Conservation (phyloP, 345 rosid species). For the Leavenworthia alabamica region DNA sequence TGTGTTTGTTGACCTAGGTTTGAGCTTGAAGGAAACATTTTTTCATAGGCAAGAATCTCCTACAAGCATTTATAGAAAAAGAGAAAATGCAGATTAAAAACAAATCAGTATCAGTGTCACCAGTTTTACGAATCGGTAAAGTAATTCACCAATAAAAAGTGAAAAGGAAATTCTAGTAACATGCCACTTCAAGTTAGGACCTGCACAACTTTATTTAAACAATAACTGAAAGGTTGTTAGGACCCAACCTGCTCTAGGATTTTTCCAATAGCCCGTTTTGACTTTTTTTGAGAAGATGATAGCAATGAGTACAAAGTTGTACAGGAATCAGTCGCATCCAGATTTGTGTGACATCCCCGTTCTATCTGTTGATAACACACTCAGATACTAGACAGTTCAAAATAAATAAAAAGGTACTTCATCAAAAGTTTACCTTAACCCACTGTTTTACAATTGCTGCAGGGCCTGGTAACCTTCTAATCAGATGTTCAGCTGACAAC, state of each 20-base stretch:
- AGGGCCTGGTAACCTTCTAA: conserved; percentile 51
- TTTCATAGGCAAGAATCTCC: conserved; percentile 78
- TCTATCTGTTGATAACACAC: conserved; percentile 47
- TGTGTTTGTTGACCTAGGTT: conserved; percentile 51
- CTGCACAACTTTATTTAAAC: neutral
- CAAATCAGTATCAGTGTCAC: conserved; percentile 1
- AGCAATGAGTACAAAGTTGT: conserved; percentile 48
- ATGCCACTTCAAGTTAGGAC: neutral
- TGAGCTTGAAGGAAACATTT: conserved; percentile 40
- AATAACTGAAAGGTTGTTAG: neutral
- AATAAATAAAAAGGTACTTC: neutral
- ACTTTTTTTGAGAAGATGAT: conserved; percentile 40
- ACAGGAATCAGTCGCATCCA: conserved; percentile 31
- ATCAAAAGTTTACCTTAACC: conserved; percentile 68
- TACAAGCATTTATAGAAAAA: conserved; percentile 28
- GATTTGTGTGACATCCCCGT: conserved; percentile 37
- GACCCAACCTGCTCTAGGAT: conserved; percentile 76
- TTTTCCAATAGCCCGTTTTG: conserved; percentile 42
- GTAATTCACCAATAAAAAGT: neutral
- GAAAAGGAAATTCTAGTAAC: neutral
- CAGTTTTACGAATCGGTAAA: conserved; percentile 1
- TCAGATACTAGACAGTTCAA: conserved; percentile 29
- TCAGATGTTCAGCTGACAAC: conserved; percentile 52
- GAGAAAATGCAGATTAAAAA: neutral
- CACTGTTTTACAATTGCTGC: conserved; percentile 69